Base-by-base conservation (phyloP, 2,329 filamentous ascomycete genomes). In the Apiospora koreana region DNA sequence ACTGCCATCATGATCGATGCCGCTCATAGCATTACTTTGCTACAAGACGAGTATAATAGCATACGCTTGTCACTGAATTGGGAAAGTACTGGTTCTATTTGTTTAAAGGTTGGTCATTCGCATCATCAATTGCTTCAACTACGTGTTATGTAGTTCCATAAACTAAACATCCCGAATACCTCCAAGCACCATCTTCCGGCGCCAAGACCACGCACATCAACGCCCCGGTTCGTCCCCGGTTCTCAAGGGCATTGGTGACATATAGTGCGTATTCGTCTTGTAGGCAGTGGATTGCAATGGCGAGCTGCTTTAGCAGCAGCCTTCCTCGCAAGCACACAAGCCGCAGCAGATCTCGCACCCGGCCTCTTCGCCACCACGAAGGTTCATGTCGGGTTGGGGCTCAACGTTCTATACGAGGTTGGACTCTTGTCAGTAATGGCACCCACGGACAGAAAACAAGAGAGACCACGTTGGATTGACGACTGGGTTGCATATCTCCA, bases 281-380 rank as follows among this genome's bases (percentile, higher is more conserved):
- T 62, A 8, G 21, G 21, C 5, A 7, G 5, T n/a, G 54, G 28
- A n/a, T 66, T 28, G 42, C 42, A 45, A 28, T 12, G 14, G n/a
- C 16, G n/a, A 18, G 3, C 28, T 45, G 38, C 28, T 43, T 76
- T 81, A 84, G 76, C 83, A 84, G 78, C 83, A 84, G 28, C 75
- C 76, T 73, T 84, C 83, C 0, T 84, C 76, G 74, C 83, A 84
- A 67, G 76, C 82, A 76, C 83, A 84, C 71, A 84, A 81, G 70
- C 83, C 83, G 71, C 83, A 84, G 79, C 83, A 84, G 71, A 84
- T 75, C 74, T 84, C 83, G 70, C 83, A 84, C 46, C 83, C 83
- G 45, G 81, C 83, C 72, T 84, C 83, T 73, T 84, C 83, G 73
- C 83, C 83, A 75, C 83, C 83, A 54, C 82, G 81, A 69, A 84